Base-by-base conservation (phyloP, 2,329 filamentous ascomycete genomes). In the Coniochaeta pulveracea region DNA sequence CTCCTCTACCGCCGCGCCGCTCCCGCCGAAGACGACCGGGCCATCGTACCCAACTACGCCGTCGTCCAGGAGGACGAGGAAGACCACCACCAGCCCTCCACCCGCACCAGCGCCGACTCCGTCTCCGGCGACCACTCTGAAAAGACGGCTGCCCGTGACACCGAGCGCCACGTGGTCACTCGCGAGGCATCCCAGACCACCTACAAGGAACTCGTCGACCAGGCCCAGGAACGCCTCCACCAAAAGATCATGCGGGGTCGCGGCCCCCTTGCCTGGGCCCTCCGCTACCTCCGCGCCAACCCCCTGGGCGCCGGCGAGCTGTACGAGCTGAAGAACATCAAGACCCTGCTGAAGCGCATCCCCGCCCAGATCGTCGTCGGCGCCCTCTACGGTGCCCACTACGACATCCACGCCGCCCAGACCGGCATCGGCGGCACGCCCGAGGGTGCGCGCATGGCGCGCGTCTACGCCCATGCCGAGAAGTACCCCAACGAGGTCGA, bases 341-440 rank as follows among this genome's bases (percentile, higher is more conserved):
- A 66, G 49, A 68, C 69, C 33, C 38, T 77, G 15, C 18, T 64
- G 39, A 79, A 73, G 57, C 80, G 82, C 15, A 49, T 88, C 7
- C 83, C 83, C 1, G 80, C 84, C 33, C 68, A 69, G 56, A 52
- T 83, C 40, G 64, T 76, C 26, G 64, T 63, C 42, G 80, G 66
- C 35, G 49, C 64, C 11, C 69, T 86, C 33, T 89, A 89, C 51
- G 84, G 84, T 54, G 52, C 80, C 17, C 66, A 88, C 66, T 89
- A 88, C 59, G 83, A 89, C 45, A 89, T 88, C 48, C 82, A 88
- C 65, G 68, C 72, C 31, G 79, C 80, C 4, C 82, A 86, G 62
- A 64, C 65, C 34, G 82, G 82, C 49, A 68, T 84, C 27, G 50
- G 63, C 10, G 80, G 80, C 15, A 85, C 81, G 2, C 80, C 80